Percentiles rank a stretch among this genome's conserved stretches.
phyloP scores from a whole-genome alignment of 805 yeast species.

The Kodamaea kakaduensis region DNA sequence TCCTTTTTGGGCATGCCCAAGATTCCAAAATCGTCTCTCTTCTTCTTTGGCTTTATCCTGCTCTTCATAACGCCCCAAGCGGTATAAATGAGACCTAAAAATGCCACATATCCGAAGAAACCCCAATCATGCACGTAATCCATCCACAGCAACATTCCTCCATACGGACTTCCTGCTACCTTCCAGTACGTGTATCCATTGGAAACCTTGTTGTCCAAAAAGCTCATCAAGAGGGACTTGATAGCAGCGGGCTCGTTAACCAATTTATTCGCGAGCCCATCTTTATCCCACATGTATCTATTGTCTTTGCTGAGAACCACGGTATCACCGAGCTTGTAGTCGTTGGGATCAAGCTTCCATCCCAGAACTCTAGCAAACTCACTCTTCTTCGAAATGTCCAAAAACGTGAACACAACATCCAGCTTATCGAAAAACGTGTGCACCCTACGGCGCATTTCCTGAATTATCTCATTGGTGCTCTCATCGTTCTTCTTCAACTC shows the following conservation, averaged over 20 bases:
- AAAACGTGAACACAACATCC: conserved; percentile 43
- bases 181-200: conserved; percentile 12
- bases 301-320: conserved; percentile 48
- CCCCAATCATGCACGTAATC: conserved; percentile 45
- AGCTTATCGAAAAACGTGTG: conserved; percentile 44
- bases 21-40: conserved; percentile 6
- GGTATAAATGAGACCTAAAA: conserved; percentile 13
- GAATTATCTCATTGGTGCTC: conserved; percentile 39
- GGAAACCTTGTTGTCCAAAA: conserved; percentile 26
- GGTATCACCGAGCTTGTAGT: conserved; percentile 50
- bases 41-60: conserved; percentile 1
- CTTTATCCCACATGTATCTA: conserved; percentile 27
- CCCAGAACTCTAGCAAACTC: conserved; percentile 25
- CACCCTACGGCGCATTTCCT: conserved; percentile 47
- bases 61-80: conserved; percentile 1
- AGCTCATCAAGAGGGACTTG: conserved; percentile 34
- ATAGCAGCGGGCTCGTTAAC: conserved; percentile 29
- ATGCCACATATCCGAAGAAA: conserved; percentile 36
- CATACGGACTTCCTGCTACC: conserved; percentile 44
- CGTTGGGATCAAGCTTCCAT: conserved; percentile 36
- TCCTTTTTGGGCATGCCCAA: conserved; percentile 11
- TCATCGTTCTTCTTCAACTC: conserved; percentile 43
- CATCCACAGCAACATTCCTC: conserved; percentile 34
- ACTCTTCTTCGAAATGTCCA: conserved; percentile 44
- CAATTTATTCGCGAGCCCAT: conserved; percentile 35